A percentile compares a stretch with the other conserved stretches of the same genome.
phyloP scores from a whole-genome alignment of 2,329 filamentous ascomycete genomes.

The Trichoderma citrinoviride region DNA sequence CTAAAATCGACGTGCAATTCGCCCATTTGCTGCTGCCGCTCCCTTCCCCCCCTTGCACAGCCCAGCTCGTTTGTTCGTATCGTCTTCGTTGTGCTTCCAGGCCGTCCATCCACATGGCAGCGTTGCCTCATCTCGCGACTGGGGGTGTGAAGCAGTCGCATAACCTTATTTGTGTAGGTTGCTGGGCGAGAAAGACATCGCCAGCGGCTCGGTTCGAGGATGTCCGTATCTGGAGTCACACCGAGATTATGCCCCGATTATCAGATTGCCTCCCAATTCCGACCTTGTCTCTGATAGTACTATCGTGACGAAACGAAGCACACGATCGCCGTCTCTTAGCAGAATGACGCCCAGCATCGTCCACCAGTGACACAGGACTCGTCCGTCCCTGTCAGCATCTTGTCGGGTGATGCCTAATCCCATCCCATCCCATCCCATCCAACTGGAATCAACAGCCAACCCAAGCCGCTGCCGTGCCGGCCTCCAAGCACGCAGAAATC shows the following conservation, averaged over 20 bases:
- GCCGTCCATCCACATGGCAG: constrained; percentile 4
- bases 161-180: not conserved
- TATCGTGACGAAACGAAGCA: no score
- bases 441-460: not conserved
- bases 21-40: not conserved
- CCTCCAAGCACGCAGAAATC: not conserved
- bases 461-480: not conserved
- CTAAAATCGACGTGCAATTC: not conserved
- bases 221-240: no score
- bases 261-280: not conserved
- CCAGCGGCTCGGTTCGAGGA: not conserved
- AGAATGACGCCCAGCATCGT: not conserved
- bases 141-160: not conserved
- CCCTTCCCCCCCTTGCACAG: not conserved
- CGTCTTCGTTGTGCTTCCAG: not conserved
- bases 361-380: not conserved
- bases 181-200: not conserved
- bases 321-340: not conserved
- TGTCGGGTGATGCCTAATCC: not conserved
- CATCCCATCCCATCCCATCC: not conserved
- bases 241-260: no score
- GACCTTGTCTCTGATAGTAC: no score
- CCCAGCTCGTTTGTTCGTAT: not conserved
- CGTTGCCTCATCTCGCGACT: not conserved
- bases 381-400: constrained; percentile 1